These are phyloP conservation scores for Geoglossum glabrum DNA, from an alignment of 495 filamentous ascomycete genomes.

Conservation along the genomic window DNA sequence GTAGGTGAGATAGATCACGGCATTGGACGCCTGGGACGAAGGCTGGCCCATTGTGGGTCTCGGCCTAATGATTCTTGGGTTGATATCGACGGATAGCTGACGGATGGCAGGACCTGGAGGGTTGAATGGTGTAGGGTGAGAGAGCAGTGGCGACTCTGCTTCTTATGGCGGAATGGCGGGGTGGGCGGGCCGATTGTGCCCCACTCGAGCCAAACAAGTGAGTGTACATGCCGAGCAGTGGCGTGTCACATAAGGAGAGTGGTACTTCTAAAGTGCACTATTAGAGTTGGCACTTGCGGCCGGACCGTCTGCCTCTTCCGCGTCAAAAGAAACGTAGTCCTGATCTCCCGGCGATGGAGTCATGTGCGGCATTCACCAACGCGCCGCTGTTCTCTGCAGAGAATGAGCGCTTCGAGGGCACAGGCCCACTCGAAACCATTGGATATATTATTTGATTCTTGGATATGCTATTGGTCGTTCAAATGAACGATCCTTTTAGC, in stretches of 20 bases:
- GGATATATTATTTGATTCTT: not conserved
- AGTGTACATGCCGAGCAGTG: too few relatives aligned
- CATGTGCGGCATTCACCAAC: too few relatives aligned
- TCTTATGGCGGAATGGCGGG: too few relatives aligned
- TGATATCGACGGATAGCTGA: not conserved
- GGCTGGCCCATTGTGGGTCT: conserved; percentile 38
- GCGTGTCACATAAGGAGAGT: too few relatives aligned
- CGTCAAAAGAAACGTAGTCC: not conserved
- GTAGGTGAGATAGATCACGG: conserved; percentile 57
- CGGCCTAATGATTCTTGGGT: not conserved
- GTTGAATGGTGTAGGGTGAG: not conserved
- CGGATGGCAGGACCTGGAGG: not conserved
- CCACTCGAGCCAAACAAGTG: too few relatives aligned
- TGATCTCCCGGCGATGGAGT: too few relatives aligned
- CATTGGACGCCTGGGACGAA: conserved; percentile 49
- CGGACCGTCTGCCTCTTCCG: not conserved
- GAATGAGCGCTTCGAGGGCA: too few relatives aligned
- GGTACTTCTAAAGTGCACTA: too few relatives aligned
- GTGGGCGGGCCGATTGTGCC: too few relatives aligned
- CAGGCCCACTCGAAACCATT: too few relatives aligned
- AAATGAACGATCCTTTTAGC: not conserved
- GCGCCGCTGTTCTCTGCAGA: too few relatives aligned
- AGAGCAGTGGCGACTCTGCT: not conserved
- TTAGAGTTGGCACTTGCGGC: too few relatives aligned
- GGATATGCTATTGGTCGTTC: not conserved